Evolutionary conservation across 108 stramenopile species (phyloP).

Genomic region (Nitzschia sp.): DNA sequence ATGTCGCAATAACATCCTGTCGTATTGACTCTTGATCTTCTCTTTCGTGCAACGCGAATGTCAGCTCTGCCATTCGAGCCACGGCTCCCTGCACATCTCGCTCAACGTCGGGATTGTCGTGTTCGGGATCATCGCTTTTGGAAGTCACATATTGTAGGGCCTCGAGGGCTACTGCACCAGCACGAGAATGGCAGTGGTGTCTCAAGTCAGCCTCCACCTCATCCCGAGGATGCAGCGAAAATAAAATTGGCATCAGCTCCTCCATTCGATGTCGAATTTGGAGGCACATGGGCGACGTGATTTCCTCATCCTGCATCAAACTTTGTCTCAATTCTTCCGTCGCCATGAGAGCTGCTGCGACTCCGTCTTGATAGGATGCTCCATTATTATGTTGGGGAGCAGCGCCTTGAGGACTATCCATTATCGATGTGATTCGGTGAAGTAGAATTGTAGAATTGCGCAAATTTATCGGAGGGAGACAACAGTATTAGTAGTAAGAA

Average conservation of each 20-base stretch:
- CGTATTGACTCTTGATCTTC: constrained; percentile 20
- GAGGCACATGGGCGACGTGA: neutral
- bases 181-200: constrained; percentile 31
- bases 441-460: too few species aligned
- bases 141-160: constrained; percentile 12
- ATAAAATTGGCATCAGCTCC: constrained; percentile 1
- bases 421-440: neutral
- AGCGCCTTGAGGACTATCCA: neutral
- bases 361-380: constrained; percentile 28
- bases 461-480: too few species aligned
- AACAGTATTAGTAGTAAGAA: too few species aligned
- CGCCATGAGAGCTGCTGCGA: constrained; percentile 39
- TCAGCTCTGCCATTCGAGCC: constrained; percentile 67
- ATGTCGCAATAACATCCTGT: constrained; percentile 41
- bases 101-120: constrained; percentile 25
- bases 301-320: constrained; percentile 2
- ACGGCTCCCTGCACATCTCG: constrained; percentile 48
- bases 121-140: constrained; percentile 17
- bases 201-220: constrained; percentile 28
- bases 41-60: constrained; percentile 35
- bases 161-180: constrained; percentile 17
- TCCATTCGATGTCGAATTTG: constrained; percentile 20
- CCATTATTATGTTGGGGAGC: neutral
- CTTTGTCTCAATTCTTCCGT: constrained; percentile 45
- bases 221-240: constrained; percentile 6